Conservation (phyloP, 1,139 yeast species). For the Arxiozyma heterogenica region DNA sequence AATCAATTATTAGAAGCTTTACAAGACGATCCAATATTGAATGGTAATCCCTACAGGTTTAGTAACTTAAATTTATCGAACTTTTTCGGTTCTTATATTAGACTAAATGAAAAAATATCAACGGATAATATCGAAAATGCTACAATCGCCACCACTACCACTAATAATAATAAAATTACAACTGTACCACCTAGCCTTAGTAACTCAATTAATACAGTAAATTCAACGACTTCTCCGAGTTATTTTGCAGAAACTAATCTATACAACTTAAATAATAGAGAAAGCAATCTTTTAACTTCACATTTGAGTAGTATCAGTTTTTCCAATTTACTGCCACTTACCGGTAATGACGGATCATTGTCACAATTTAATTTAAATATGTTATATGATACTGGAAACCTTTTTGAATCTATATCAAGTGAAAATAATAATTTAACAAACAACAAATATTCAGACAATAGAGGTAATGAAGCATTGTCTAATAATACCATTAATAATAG, state of each 20-base stretch:
- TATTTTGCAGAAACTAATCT: not conserved
- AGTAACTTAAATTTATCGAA: conserved; percentile 23
- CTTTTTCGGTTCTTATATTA: conserved; percentile 11
- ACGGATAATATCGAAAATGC: not conserved
- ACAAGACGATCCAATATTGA: conserved; percentile 21
- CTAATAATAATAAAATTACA: not conserved
- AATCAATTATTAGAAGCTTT: conserved; percentile 25
- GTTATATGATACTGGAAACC: conserved; percentile 1
- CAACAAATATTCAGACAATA: not conserved
- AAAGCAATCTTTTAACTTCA: not conserved
- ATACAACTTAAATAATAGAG: too few relatives aligned
- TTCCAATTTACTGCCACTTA: conserved; percentile 9
- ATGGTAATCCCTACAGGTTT: conserved; percentile 18
- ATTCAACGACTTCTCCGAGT: not conserved
- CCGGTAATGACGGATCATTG: conserved; percentile 9
- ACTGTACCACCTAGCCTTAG: not conserved
- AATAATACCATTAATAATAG: not conserved
- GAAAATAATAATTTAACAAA: too few relatives aligned
- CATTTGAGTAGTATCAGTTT: conserved; percentile 5
- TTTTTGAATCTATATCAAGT: not conserved
- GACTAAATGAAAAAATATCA: not conserved
- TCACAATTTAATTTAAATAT: conserved; percentile 6
- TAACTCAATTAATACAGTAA: not conserved
- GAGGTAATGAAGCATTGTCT: not conserved
- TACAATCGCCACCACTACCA: not conserved